Base-by-base conservation (phyloP, 345 rosid genomes). In the Bruguiera parviflora region DNA sequence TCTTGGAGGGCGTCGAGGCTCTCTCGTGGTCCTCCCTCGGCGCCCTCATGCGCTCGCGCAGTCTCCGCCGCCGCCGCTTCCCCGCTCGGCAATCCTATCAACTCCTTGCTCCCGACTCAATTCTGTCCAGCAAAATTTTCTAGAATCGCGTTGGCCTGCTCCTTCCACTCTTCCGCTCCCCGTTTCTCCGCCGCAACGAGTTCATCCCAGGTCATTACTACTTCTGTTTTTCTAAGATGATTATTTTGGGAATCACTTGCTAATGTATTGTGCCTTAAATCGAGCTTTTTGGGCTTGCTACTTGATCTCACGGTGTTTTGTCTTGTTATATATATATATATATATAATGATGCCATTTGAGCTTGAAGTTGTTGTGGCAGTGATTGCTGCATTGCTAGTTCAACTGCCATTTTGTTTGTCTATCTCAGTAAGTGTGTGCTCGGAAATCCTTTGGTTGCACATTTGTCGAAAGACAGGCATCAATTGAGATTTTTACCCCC, bases 201-300 rank as follows among this genome's bases (percentile, higher is more conserved):
- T 76, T 75, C 83, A 28, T 75, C 81, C 1, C 90, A 82, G 86
- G 90, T 83, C 25, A 22, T 35, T n/a, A 39, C 24, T 46, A 7
- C 19, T 64, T 31, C 37, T 31, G 1, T 58, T 25, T n/a, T 29
- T 10, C 11, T 57, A 37, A 62, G 57, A 32, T 8, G 19, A 6
- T 24, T 9, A 32, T 22, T 15, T 4, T 55, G 47, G 47, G 4
- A 39, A 39, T 39, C 16, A 39, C 1, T 39, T 10, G 47, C 47
- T 39, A 39, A 11, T 10, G 16, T 39, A 39, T 39, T 39, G 3
- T 11, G 16, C 18, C 49, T 0, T 43, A 43, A 13, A 43, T 33
- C 19, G 5, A 13, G 18, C 11, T 43, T 16, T 43, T 43, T 43
- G 47, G 47, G 4, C 47, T 11, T 43, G 43, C 46, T 39, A 11